These are phyloP conservation scores for Chlorella sp. DNA, from an alignment of 139 green algal species.

Conservation along the genomic window DNA sequence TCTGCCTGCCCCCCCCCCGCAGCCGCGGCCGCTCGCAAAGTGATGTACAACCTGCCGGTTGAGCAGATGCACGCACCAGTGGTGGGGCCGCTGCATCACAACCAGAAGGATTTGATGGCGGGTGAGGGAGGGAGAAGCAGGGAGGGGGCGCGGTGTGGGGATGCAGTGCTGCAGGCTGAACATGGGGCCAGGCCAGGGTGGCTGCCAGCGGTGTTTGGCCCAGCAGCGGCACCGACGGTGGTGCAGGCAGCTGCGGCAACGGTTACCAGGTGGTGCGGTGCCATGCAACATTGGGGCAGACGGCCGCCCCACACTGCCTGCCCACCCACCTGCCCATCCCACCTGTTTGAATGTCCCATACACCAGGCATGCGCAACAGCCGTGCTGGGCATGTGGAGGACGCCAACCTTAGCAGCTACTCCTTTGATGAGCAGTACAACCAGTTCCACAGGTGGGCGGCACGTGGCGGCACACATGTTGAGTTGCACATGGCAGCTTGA, in stretches of 20 bases:
- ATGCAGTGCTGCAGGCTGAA: no score
- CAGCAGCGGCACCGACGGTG: not conserved
- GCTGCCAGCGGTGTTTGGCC: not conserved
- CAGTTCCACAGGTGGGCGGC: constrained; percentile 70
- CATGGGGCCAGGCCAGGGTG: not conserved
- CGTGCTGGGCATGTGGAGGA: constrained; percentile 82
- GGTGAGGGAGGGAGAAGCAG: not conserved
- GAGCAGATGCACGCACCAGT: constrained; percentile 88
- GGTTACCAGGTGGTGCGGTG: not conserved
- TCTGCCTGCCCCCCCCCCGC: constrained; percentile 24
- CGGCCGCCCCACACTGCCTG: not conserved
- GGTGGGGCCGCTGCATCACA: constrained; percentile 64
- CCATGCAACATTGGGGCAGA: not conserved
- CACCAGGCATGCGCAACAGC: constrained; percentile 80
- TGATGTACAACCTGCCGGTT: constrained; percentile 84
- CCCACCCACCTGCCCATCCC: not conserved
- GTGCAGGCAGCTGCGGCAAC: not conserved
- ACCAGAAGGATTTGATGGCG: not conserved
- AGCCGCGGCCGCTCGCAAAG: constrained; percentile 64
- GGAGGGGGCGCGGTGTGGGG: not conserved
- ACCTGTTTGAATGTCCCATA: not conserved
- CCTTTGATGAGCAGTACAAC: constrained; percentile 94
- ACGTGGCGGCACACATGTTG: not conserved
- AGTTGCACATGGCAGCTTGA: not conserved
- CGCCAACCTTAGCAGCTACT: constrained; percentile 67